phyloP scores from a whole-genome alignment of 2,329 filamentous ascomycete genomes.

The Fusarium avenaceum region DNA sequence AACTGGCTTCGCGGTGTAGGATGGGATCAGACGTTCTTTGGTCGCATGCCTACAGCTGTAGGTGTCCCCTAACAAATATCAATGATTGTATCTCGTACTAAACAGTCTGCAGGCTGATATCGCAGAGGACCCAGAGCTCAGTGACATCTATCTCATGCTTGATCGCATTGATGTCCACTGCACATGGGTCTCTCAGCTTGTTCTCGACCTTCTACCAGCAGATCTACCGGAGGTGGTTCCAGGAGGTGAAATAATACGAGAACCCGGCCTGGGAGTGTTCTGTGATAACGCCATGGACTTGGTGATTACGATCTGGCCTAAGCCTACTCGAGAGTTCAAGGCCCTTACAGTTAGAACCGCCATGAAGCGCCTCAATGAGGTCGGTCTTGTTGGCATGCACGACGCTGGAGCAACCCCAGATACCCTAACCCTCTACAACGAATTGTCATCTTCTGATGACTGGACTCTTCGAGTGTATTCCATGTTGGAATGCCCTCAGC shows the following conservation, averaged over 20 bases:
- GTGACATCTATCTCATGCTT: conserved; percentile 74
- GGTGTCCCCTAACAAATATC: conserved; percentile 45
- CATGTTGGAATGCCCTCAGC: conserved; percentile 75
- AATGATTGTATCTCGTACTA: not conserved
- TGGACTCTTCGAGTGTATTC: conserved; percentile 75
- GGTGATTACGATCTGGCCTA: conserved; percentile 69
- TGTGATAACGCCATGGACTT: conserved; percentile 81
- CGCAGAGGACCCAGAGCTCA: conserved; percentile 64
- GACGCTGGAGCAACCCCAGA: conserved; percentile 73
- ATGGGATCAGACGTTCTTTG: conserved; percentile 77
- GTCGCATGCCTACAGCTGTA: conserved; percentile 75
- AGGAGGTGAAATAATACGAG: conserved; percentile 73
- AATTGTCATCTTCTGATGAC: conserved; percentile 62
- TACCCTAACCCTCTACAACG: conserved; percentile 67
- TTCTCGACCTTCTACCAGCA: conserved; percentile 70
- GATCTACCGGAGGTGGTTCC: conserved; percentile 66
- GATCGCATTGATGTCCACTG: conserved; percentile 79
- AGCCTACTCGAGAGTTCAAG: conserved; percentile 66
- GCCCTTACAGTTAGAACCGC: conserved; percentile 69
- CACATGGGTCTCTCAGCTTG: conserved; percentile 75
- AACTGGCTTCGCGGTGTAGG: conserved; percentile 77
- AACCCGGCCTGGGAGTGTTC: conserved; percentile 76
- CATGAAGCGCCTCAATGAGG: conserved; percentile 72
- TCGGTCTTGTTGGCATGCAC: conserved; percentile 77
- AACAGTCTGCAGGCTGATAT: conserved; percentile 63